Base-by-base conservation (phyloP, 2,329 filamentous ascomycete species). In the Trichoderma arundinaceum region DNA sequence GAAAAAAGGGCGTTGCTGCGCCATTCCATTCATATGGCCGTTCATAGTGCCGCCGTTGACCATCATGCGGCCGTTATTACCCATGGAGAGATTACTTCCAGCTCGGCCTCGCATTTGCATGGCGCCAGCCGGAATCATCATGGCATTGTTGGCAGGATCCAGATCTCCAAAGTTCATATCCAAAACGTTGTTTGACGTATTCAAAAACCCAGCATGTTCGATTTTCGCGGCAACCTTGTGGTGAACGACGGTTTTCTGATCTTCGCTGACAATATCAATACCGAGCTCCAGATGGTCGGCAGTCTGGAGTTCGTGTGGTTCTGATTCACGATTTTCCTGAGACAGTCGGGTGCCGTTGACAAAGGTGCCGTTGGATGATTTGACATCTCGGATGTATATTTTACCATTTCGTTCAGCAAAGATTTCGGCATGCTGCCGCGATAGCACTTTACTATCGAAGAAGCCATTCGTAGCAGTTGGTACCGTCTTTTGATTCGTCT, bases 291-390 rank as follows among this genome's bases (percentile, higher is more conserved):
- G 82, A 69, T 95, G 92, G 75, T 99, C 95, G 70, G 92, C 90
- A 67, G 94, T 93, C 73, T 94, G 90, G 39, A 99, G 82, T 75
- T 98, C 94, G 75, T 97, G 92, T 0, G 95, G 94, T 68, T 98
- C 95, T 0, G 94, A 98, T 78, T 99, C 95, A 71, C 94, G 88
- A 73, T 97, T 99, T 77, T 99, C 95, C 62, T 89, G 92, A 2
- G 95, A 98, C 67, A 99, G 78, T 35, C 95, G 89, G 63, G 90
- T 88, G 19, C 93, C 93, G 73, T 99, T 99, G 71, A 99, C 94
- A 77, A 99, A 99, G 0, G 95, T 99, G 66, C 95, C 95, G 75
- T 99, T 99, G 46, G 95, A 99, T 0, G 95, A 98, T 79, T 98
- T 99, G 72, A 99, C 91, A 79, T 99, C 95, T 66, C 94, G 88